Evolutionary conservation across 805 yeast genomes (phyloP).

Genomic region (Wickerhamomyces hampshirensis): DNA sequence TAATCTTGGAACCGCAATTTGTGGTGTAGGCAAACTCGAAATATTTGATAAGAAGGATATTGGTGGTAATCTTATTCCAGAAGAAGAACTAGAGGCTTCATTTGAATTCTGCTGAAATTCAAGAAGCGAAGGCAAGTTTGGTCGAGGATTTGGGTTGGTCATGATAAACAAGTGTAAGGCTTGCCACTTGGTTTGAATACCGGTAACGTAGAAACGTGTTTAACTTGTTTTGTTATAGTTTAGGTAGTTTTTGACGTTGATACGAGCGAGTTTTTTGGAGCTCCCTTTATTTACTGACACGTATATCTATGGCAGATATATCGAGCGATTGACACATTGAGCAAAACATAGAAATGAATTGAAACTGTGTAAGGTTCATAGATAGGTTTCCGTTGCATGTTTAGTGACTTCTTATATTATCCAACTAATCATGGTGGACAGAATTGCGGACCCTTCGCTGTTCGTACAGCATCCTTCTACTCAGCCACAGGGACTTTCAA

Average conservation of each 20-base stretch:
- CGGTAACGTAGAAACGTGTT: too few relatives aligned
- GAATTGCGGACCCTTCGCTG: slow-evolving; percentile 2
- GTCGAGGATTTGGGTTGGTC: slow-evolving; percentile 11
- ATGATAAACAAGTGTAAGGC: neutral
- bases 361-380: too few relatives aligned
- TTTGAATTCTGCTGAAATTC: slow-evolving; percentile 7
- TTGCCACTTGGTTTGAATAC: too few relatives aligned
- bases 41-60: slow-evolving; percentile 29
- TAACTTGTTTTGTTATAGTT: neutral
- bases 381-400: neutral
- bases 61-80: slow-evolving; percentile 33
- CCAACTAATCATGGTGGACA: neutral
- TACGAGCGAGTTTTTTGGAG: too few relatives aligned
- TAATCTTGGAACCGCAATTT: slow-evolving; percentile 9
- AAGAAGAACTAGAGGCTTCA: slow-evolving; percentile 6
- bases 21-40: slow-evolving; percentile 4
- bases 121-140: slow-evolving; percentile 13
- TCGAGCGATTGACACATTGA: too few relatives aligned
- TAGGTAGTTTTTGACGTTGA: slow-evolving; percentile 2
- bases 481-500: neutral
- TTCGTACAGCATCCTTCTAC: slow-evolving; percentile 11
- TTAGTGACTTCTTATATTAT: too few relatives aligned
- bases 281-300: too few relatives aligned
- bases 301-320: too few relatives aligned
- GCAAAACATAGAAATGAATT: too few relatives aligned